Evolutionary conservation across 2,329 filamentous ascomycete species (phyloP).

Genomic region (Trichoderma afroharzianum): DNA sequence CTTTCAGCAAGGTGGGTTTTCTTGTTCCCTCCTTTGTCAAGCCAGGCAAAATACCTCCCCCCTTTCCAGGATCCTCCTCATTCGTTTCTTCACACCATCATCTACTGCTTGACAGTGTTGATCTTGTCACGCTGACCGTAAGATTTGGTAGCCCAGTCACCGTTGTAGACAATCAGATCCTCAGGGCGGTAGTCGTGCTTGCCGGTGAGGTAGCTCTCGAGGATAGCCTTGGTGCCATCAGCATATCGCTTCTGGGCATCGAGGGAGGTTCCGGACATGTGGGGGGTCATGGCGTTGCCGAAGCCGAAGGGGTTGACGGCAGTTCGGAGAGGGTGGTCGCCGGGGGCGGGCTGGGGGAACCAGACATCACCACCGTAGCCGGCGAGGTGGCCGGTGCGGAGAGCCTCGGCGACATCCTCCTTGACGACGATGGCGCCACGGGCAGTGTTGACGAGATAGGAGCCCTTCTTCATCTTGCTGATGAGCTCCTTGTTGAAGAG

Average conservation of each 20-base stretch:
- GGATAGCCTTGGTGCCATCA: slow-evolving; percentile 80
- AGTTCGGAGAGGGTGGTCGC: slow-evolving; percentile 87
- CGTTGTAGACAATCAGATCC: slow-evolving; percentile 85
- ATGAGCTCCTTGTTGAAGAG: slow-evolving; percentile 99
- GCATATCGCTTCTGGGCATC: slow-evolving; percentile 95
- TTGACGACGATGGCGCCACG: slow-evolving; percentile 99
- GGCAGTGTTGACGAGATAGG: slow-evolving; percentile 98
- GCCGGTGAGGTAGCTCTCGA: slow-evolving; percentile 86
- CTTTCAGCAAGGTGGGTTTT: not conserved
- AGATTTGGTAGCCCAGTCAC: slow-evolving; percentile 92
- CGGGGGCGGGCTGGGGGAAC: slow-evolving; percentile 96
- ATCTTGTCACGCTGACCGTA: slow-evolving; percentile 70
- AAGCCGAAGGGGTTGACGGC: slow-evolving; percentile 94
- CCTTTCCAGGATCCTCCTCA: not conserved
- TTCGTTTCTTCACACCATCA: not conserved
- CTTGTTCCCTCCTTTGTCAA: not conserved
- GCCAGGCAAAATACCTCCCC: not conserved
- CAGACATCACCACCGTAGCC: slow-evolving; percentile 89
- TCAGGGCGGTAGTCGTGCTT: slow-evolving; percentile 82
- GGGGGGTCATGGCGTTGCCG: slow-evolving; percentile 97
- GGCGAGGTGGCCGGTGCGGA: slow-evolving; percentile 86
- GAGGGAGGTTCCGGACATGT: slow-evolving; percentile 98
- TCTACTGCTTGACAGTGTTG: slow-evolving; percentile 1
- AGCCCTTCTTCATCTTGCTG: slow-evolving; percentile 97
- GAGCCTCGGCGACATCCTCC: slow-evolving; percentile 92